Percentiles rank a stretch among this genome's conserved stretches.
Evolutionary conservation across 2,329 filamentous ascomycete genomes (phyloP).

Genomic region (Colletotrichum sp.): DNA sequence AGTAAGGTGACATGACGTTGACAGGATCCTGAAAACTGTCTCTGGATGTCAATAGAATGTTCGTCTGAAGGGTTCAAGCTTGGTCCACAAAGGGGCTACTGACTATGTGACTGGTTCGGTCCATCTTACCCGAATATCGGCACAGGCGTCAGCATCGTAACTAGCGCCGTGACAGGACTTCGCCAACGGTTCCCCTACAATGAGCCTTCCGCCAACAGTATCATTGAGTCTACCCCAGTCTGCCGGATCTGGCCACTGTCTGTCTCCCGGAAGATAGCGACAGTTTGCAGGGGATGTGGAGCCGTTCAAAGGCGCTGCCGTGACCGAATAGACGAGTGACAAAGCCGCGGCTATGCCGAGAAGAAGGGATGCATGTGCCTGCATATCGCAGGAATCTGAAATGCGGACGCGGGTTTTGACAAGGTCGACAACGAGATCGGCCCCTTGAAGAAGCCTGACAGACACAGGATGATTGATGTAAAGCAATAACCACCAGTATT

Average conservation of each 20-base stretch:
- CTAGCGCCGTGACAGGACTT: neutral
- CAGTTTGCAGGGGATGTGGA: neutral
- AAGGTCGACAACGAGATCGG: neutral
- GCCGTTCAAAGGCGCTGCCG: neutral
- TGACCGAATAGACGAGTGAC: neutral
- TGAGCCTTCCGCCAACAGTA: neutral
- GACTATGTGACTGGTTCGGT: neutral
- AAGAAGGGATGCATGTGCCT: neutral
- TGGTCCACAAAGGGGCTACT: neutral
- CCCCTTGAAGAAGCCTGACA: too few species aligned
- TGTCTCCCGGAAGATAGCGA: neutral
- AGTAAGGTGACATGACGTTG: conserved; percentile 29
- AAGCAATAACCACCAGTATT: too few species aligned
- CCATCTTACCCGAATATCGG: neutral
- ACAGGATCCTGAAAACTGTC: neutral
- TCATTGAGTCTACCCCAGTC: neutral
- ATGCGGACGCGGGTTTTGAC: neutral
- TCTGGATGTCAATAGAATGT: neutral
- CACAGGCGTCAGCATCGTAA: neutral
- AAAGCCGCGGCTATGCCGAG: neutral
- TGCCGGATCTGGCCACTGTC: neutral
- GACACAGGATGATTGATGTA: neutral
- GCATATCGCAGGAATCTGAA: neutral
- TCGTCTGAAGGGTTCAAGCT: neutral
- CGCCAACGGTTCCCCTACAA: neutral